These are phyloP conservation scores for Fusarium pseudonygamai DNA, from an alignment of 2,329 filamentous ascomycete species.

Conservation along the genomic window DNA sequence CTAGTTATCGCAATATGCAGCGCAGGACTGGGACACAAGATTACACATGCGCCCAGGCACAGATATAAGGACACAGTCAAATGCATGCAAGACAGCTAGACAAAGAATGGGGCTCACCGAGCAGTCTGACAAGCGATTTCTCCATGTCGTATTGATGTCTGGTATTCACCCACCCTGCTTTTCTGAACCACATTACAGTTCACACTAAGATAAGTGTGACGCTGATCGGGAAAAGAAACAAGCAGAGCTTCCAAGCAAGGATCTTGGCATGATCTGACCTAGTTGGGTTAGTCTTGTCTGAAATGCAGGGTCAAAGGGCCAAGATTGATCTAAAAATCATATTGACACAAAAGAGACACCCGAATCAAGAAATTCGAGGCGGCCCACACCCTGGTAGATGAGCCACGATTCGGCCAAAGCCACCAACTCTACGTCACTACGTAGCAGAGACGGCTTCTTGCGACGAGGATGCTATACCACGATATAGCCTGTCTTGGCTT, in stretches of 20 bases:
- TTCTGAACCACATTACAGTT: constrained; percentile 10
- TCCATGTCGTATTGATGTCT: constrained; percentile 6
- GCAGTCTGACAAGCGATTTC: not conserved
- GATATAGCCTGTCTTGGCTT: constrained; percentile 25
- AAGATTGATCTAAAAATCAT: constrained; percentile 1
- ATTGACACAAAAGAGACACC: constrained; percentile 10
- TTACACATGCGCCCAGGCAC: not conserved
- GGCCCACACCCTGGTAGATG: constrained; percentile 26
- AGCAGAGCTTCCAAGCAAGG: constrained; percentile 17
- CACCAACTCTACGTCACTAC: constrained; percentile 39
- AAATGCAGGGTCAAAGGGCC: constrained; percentile 15
- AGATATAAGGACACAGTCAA: not conserved
- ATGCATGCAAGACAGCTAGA: not conserved
- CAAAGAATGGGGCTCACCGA: not conserved
- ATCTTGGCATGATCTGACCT: constrained; percentile 3
- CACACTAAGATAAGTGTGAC: constrained; percentile 36
- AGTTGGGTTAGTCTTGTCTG: not conserved
- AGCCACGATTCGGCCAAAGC: constrained; percentile 41
- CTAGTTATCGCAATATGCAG: constrained; percentile 17
- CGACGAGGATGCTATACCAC: constrained; percentile 24
- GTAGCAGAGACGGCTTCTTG: constrained; percentile 25
- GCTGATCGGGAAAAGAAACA: constrained; percentile 8
- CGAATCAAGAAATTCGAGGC: constrained; percentile 38
- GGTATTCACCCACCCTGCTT: not conserved
- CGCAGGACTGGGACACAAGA: not conserved